phyloP scores from a whole-genome alignment of 2,329 filamentous ascomycete genomes.

The Pseudocercospora ulei region DNA sequence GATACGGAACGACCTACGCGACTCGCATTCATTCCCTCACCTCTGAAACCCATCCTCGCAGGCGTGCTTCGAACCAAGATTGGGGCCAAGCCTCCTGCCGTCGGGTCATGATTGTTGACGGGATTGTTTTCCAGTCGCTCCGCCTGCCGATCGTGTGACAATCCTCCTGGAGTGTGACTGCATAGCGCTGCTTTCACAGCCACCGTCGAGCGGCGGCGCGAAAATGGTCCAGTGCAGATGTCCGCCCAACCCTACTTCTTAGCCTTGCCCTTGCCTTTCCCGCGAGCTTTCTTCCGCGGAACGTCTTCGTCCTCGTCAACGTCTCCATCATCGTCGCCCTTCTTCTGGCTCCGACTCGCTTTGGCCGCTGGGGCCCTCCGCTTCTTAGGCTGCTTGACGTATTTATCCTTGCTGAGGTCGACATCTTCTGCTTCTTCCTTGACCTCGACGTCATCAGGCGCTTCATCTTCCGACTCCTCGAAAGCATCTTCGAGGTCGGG shows the following conservation, averaged over 20 bases:
- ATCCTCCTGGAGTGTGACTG: too few relatives aligned
- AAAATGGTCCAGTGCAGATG: too few relatives aligned
- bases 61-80: too few relatives aligned
- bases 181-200: too few relatives aligned
- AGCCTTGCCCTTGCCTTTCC: constrained; percentile 39
- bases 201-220: too few relatives aligned
- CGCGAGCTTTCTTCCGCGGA: constrained; percentile 32
- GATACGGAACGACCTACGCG: too few relatives aligned
- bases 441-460: constrained; percentile 38
- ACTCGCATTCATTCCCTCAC: too few relatives aligned
- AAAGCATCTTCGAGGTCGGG: constrained; percentile 95
- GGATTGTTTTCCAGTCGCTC: too few relatives aligned
- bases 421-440: constrained; percentile 52
- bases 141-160: too few relatives aligned
- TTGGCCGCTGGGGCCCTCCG: constrained; percentile 47
- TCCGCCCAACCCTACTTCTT: constrained; percentile 41
- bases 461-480: constrained; percentile 74
- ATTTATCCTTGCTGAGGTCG: constrained; percentile 92
- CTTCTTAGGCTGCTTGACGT: constrained; percentile 82
- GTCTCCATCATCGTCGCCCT: constrained; percentile 62
- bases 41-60: too few relatives aligned
- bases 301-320: constrained; percentile 38
- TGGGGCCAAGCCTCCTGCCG: too few relatives aligned
- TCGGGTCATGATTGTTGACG: too few relatives aligned
- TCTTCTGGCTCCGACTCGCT: constrained; percentile 44